Conservation (phyloP, 2,329 filamentous ascomycete genomes). For the Aureobasidium sp. region DNA sequence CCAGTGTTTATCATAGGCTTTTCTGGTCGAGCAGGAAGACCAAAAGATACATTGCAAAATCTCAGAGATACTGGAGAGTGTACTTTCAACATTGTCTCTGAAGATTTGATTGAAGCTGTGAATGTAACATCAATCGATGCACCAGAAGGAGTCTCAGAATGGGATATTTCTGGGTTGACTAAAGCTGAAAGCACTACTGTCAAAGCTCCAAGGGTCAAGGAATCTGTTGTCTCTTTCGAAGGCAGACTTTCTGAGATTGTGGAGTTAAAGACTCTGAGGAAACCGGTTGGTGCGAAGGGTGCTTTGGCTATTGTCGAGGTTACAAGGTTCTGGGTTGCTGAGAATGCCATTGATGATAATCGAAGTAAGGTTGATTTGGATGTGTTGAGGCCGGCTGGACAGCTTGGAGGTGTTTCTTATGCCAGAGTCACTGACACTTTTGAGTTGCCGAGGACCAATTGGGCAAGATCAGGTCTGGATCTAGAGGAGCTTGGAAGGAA, state of each 20-base stretch:
- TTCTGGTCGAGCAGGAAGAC: constrained; percentile 59
- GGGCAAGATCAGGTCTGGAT: too few relatives aligned
- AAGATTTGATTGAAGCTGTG: constrained; percentile 87
- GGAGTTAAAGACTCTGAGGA: constrained; percentile 80
- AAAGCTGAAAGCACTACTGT: constrained; percentile 73
- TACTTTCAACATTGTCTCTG: constrained; percentile 84
- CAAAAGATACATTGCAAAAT: constrained; percentile 86
- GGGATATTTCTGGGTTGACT: constrained; percentile 80
- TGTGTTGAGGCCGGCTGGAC: constrained; percentile 77
- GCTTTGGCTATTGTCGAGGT: constrained; percentile 85
- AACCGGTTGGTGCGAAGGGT: constrained; percentile 78
- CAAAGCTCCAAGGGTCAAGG: constrained; percentile 76
- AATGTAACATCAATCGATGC: constrained; percentile 85
- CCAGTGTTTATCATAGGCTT: constrained; percentile 80
- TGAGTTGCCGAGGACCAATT: constrained; percentile 72
- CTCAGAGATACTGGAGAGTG: constrained; percentile 78
- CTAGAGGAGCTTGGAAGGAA: too few relatives aligned
- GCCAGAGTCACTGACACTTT: constrained; percentile 73
- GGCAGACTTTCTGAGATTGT: constrained; percentile 76
- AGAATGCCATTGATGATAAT: constrained; percentile 87
- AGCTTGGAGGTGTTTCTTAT: constrained; percentile 90
- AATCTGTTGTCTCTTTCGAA: constrained; percentile 87
- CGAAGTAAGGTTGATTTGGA: constrained; percentile 77
- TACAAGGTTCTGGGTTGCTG: constrained; percentile 86
- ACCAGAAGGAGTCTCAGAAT: constrained; percentile 81